phyloP scores from a whole-genome alignment of 331 rosid species.

The Ulmus americana region DNA sequence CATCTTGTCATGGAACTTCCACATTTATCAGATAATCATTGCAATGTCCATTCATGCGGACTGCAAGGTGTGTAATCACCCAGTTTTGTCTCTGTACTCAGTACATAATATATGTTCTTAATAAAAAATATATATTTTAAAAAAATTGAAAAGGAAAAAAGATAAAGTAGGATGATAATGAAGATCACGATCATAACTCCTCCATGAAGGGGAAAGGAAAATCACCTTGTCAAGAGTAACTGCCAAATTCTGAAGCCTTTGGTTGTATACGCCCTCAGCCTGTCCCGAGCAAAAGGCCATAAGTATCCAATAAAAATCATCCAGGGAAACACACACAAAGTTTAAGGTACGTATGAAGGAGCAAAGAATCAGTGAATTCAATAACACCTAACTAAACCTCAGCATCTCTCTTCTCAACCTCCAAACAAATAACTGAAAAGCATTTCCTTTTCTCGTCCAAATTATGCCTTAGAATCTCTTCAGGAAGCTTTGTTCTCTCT shows the following conservation, averaged over 20 bases:
- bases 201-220: constrained; percentile 4
- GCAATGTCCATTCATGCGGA: background rate
- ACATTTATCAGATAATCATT: background rate
- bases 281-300: constrained; percentile 31
- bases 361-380: constrained; percentile 10
- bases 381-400: constrained; percentile 74
- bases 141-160: background rate
- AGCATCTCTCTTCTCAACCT: constrained; percentile 95
- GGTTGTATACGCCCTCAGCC: constrained; percentile 99
- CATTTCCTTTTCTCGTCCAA: constrained; percentile 87
- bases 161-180: background rate
- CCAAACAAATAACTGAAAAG: constrained; percentile 83
- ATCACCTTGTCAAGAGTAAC: constrained; percentile 97
- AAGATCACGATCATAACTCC: background rate
- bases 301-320: constrained; percentile 10
- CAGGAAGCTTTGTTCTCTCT: constrained; percentile 94
- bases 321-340: background rate
- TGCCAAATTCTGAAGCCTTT: constrained; percentile 97
- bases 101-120: background rate
- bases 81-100: background rate
- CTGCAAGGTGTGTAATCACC: background rate
- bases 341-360: background rate
- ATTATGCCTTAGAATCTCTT: constrained; percentile 80
- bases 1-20: constrained; percentile 13
- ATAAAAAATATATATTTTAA: background rate